Conservation (phyloP, 2,329 filamentous ascomycete genomes). For the Fusarium mundagurra region DNA sequence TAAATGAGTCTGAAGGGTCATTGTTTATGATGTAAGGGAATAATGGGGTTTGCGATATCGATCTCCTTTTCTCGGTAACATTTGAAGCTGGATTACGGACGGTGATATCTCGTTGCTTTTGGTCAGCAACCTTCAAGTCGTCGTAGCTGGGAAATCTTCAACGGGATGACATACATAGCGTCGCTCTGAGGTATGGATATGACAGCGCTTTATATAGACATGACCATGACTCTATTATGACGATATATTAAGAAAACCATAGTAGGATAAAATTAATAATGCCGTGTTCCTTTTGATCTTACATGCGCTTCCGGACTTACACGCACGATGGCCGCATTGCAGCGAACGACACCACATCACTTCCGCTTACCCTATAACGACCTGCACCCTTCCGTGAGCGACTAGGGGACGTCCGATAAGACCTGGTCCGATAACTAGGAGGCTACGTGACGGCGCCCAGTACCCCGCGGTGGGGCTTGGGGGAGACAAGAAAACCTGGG, state of each 20-base stretch:
- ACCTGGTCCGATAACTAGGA: not conserved
- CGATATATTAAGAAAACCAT: not conserved
- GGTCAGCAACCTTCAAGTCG: not conserved
- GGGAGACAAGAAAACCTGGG: not conserved
- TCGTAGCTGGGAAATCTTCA: not conserved
- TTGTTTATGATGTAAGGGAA: conserved; percentile 12
- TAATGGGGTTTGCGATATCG: not conserved
- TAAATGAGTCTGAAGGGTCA: conserved; percentile 1
- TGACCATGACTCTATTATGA: not conserved
- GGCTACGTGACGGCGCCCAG: not conserved
- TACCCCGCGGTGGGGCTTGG: conserved; percentile 42
- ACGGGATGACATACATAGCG: not conserved
- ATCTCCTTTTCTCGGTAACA: not conserved
- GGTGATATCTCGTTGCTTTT: not conserved
- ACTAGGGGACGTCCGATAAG: conserved; percentile 5
- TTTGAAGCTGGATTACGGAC: too few relatives aligned
- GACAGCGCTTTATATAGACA: not conserved
- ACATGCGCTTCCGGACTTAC: not conserved
- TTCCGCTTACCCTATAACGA: conserved; percentile 3
- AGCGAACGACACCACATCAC: not conserved
- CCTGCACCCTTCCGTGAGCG: too few relatives aligned
- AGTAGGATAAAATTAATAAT: not conserved
- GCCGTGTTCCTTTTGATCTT: not conserved
- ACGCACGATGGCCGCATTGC: not conserved
- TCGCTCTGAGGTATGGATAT: not conserved